A percentile compares a stretch with the other conserved stretches of the same genome.
Evolutionary conservation across 352 stramenopile species (phyloP).

Genomic region (Halophytophthora polymorphica): DNA sequence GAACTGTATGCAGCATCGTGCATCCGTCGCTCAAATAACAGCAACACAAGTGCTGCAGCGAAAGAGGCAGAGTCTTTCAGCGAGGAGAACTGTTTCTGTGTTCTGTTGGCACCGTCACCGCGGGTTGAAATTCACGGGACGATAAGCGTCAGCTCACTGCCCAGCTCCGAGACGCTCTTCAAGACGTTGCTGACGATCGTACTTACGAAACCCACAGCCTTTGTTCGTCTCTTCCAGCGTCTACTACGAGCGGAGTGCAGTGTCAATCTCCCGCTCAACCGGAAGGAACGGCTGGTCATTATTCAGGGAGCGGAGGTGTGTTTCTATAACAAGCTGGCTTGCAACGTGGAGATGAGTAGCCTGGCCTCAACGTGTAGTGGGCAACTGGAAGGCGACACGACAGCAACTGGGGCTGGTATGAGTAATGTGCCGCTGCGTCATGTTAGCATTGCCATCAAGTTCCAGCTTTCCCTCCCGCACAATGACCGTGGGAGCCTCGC

Average conservation of each 20-base stretch:
- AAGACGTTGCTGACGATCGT: slow-evolving; percentile 21
- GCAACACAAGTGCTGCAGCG: background rate
- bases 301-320: slow-evolving; percentile 29
- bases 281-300: slow-evolving; percentile 38
- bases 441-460: slow-evolving; percentile 30
- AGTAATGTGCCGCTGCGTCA: slow-evolving; percentile 11
- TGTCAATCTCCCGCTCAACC: slow-evolving; percentile 29
- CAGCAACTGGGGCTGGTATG: slow-evolving; percentile 1
- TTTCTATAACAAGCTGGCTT: slow-evolving; percentile 18
- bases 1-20: slow-evolving; percentile 26
- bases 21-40: slow-evolving; percentile 6
- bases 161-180: slow-evolving; percentile 30
- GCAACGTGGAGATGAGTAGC: slow-evolving; percentile 21
- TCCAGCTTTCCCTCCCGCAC: slow-evolving; percentile 38
- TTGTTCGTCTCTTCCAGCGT: slow-evolving; percentile 32
- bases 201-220: slow-evolving; percentile 8
- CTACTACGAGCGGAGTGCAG: slow-evolving; percentile 35
- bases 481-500: slow-evolving; percentile 39
- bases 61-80: slow-evolving; percentile 20
- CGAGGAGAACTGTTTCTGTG: slow-evolving; percentile 37
- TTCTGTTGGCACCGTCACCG: slow-evolving; percentile 44
- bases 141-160: slow-evolving; percentile 22
- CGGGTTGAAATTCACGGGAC: slow-evolving; percentile 39
- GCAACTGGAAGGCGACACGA: slow-evolving; percentile 6
- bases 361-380: slow-evolving; percentile 12